These are phyloP conservation scores for Cryptococcus sp. DNA, from an alignment of 1,284 basidiomycete species.

Conservation along the genomic window DNA sequence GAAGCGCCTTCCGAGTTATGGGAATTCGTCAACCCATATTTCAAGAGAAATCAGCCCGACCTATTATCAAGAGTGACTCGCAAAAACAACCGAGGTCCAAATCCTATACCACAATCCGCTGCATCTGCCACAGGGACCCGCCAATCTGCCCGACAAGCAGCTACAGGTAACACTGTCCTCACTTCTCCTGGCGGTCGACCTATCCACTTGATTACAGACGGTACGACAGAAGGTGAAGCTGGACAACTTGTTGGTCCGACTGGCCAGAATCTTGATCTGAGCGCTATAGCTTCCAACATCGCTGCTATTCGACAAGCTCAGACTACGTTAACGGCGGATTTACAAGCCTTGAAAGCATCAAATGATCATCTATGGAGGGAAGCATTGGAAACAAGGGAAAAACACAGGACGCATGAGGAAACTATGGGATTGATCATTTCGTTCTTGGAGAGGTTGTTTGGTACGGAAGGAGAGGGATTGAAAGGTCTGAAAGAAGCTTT, in stretches of 20 bases:
- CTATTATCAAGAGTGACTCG: constrained; percentile 83
- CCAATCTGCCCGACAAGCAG: constrained; percentile 27
- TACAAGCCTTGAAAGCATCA: constrained; percentile 80
- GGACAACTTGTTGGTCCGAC: constrained; percentile 19
- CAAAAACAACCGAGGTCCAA: constrained; percentile 55
- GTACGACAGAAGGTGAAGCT: constrained; percentile 38
- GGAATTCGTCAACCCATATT: constrained; percentile 90
- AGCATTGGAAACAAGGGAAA: constrained; percentile 69
- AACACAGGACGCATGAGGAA: constrained; percentile 87
- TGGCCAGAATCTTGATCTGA: constrained; percentile 34
- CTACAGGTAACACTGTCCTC: constrained; percentile 1
- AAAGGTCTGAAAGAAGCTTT: constrained; percentile 42
- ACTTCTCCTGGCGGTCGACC: constrained; percentile 17
- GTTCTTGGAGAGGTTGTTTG: constrained; percentile 91
- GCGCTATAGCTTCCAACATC: constrained; percentile 60
- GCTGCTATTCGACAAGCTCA: constrained; percentile 88
- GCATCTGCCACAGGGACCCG: constrained; percentile 20
- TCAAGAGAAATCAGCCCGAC: constrained; percentile 84
- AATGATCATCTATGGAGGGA: constrained; percentile 93
- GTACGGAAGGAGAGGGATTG: constrained; percentile 50
- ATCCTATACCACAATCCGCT: constrained; percentile 11
- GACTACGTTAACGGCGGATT: constrained; percentile 76
- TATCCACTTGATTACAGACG: constrained; percentile 41
- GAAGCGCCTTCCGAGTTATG: constrained; percentile 82
- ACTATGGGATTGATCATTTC: constrained; percentile 95